Evolutionary conservation across 371 early-diverging fungal genomes (phyloP).

Genomic region (Polyrhizophydium stewartii): DNA sequence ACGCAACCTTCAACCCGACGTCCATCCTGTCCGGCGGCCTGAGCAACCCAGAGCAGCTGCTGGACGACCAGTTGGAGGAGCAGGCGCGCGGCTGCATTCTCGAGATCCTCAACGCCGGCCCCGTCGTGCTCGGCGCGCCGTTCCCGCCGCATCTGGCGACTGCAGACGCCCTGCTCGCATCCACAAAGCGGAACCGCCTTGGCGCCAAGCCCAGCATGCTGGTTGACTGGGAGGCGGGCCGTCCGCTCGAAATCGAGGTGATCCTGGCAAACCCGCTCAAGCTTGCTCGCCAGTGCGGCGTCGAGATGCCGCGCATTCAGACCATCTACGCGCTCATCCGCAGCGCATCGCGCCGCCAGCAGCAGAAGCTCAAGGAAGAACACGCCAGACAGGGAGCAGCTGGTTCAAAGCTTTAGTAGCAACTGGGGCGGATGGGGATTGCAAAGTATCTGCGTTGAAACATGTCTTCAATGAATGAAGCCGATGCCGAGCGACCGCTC

Average conservation of each 20-base stretch:
- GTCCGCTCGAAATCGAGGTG: constrained; percentile 62
- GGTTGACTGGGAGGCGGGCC: constrained; percentile 56
- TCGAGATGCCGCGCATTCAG: constrained; percentile 43
- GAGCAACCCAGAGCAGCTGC: constrained; percentile 58
- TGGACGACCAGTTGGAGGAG: constrained; percentile 42
- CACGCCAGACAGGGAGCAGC: neutral
- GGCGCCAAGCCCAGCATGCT: constrained; percentile 59
- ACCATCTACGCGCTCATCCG: constrained; percentile 29
- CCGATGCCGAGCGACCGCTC: neutral
- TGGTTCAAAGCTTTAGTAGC: neutral
- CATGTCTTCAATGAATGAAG: neutral
- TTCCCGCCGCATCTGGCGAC: constrained; percentile 35
- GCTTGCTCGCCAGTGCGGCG: constrained; percentile 42
- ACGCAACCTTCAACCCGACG: constrained; percentile 72
- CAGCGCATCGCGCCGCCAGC: too few relatives aligned
- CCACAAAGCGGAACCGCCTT: constrained; percentile 34
- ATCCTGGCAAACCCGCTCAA: constrained; percentile 59
- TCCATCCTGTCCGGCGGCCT: constrained; percentile 63
- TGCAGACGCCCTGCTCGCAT: constrained; percentile 41
- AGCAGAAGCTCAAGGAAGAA: too few relatives aligned
- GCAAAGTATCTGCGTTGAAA: too few relatives aligned
- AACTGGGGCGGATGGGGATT: too few relatives aligned
- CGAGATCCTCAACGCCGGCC: constrained; percentile 62
- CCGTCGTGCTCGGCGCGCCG: constrained; percentile 35
- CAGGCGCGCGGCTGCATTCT: constrained; percentile 52